Percentiles rank a stretch among this genome's conserved stretches.
These are phyloP conservation scores for Immersiporthe knoxdaviesiana DNA, from an alignment of 2,329 filamentous ascomycete species.

Conservation along the genomic window DNA sequence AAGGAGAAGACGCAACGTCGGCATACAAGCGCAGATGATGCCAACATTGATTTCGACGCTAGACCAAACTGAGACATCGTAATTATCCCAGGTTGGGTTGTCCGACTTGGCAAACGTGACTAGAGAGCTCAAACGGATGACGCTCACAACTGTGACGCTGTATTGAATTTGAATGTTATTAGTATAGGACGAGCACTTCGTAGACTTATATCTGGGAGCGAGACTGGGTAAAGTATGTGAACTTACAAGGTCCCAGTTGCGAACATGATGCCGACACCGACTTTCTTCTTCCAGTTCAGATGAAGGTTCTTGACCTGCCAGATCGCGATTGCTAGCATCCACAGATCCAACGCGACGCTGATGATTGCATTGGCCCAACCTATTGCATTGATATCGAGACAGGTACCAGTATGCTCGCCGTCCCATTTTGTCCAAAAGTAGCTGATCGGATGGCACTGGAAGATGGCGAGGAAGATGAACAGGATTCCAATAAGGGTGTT, in stretches of 20 bases:
- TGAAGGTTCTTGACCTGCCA: conserved; percentile 42
- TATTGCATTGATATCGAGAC: conserved; percentile 45
- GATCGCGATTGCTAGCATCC: conserved; percentile 48
- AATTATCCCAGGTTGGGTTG: conserved; percentile 39
- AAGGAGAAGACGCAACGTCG: not conserved
- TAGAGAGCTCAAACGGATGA: conserved; percentile 38
- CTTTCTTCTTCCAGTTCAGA: conserved; percentile 46
- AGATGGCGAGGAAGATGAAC: conserved; percentile 40
- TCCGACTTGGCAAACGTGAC: conserved; percentile 35
- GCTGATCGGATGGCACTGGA: conserved; percentile 45
- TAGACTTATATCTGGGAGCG: not conserved
- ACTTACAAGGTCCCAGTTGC: conserved; percentile 4
- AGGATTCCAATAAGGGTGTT: conserved; percentile 31
- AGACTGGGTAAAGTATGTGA: not conserved
- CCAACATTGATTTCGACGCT: conserved; percentile 40
- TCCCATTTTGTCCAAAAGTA: conserved; percentile 49
- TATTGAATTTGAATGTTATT: no score
- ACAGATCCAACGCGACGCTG: conserved; percentile 47
- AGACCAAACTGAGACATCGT: conserved; percentile 39
- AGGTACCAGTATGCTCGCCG: conserved; percentile 43
- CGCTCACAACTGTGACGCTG: conserved; percentile 40
- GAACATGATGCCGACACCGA: conserved; percentile 48
- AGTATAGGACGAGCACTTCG: not conserved
- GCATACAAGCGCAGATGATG: conserved; percentile 41
- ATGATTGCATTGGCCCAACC: conserved; percentile 48